phyloP scores from a whole-genome alignment of 129 eudicot genomes.

The Flaveria sonorensis region DNA sequence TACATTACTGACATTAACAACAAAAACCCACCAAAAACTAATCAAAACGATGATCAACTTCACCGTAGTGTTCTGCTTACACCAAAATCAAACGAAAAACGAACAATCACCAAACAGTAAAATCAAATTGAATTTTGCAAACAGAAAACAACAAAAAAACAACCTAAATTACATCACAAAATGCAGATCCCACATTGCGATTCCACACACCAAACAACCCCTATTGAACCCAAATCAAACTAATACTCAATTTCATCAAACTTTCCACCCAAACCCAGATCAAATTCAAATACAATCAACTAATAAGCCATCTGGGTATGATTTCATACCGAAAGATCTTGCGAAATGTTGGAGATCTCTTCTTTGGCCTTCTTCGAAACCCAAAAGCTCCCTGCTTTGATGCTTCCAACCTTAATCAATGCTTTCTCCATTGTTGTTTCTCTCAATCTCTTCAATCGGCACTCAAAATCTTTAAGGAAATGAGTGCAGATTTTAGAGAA shows the following conservation, averaged over 20 bases:
- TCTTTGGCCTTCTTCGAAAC: conserved; percentile 82
- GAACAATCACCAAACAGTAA: neutral
- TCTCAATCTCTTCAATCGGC: neutral
- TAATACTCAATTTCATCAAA: conserved; percentile 6
- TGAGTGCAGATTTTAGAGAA: conserved; percentile 19
- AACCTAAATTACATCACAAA: neutral
- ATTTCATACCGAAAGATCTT: conserved; percentile 67
- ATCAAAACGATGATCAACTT: conserved; percentile 5
- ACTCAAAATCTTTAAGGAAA: conserved; percentile 5
- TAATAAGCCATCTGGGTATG: neutral
- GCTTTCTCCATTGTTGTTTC: conserved; percentile 67
- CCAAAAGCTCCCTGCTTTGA: conserved; percentile 77
- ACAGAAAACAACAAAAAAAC: neutral
- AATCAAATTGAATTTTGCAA: neutral
- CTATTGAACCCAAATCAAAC: neutral
- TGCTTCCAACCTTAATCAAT: conserved; percentile 68
- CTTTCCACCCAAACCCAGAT: conserved; percentile 4
- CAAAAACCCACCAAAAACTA: neutral
- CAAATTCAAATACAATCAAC: conserved; percentile 1
- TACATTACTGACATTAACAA: too few relatives aligned
- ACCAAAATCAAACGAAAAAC: too few relatives aligned
- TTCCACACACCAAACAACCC: neutral
- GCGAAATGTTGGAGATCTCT: conserved; percentile 79
- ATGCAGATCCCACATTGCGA: conserved; percentile 29
- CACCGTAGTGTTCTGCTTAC: neutral